Conservation (phyloP, 1,284 basidiomycete genomes). For the Mycosarcoma maydis region DNA sequence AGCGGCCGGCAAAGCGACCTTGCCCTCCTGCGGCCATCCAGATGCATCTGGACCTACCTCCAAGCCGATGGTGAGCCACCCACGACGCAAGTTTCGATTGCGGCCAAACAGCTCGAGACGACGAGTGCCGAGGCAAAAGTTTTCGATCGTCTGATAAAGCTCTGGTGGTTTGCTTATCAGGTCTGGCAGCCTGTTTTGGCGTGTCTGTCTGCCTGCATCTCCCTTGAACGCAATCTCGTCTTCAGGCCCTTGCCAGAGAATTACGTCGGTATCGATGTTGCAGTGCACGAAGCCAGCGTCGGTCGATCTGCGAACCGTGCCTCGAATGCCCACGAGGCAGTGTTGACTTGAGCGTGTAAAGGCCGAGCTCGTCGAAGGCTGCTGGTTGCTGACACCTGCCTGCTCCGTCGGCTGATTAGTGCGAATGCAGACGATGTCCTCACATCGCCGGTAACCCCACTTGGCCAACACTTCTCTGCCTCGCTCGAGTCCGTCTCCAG, state of each 20-base stretch:
- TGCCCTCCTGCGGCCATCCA: conserved; percentile 21
- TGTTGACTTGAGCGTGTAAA: conserved; percentile 72
- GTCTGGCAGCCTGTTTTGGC: conserved; percentile 68
- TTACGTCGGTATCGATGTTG: conserved; percentile 96
- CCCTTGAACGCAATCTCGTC: conserved; percentile 69
- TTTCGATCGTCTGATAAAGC: conserved; percentile 93
- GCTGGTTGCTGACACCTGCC: neutral
- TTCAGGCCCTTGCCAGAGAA: conserved; percentile 83
- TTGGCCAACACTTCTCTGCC: conserved; percentile 88
- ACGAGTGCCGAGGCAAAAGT: conserved; percentile 93
- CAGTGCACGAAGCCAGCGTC: conserved; percentile 97
- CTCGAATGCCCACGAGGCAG: conserved; percentile 97
- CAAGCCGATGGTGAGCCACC: conserved; percentile 87
- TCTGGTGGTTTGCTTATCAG: conserved; percentile 89
- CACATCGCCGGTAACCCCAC: conserved; percentile 95
- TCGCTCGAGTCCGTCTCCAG: conserved; percentile 87
- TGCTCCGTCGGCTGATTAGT: conserved; percentile 75
- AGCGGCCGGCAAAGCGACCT: conserved; percentile 8
- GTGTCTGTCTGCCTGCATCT: neutral
- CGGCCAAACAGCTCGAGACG: conserved; percentile 90
- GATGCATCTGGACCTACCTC: conserved; percentile 56
- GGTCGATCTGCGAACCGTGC: conserved; percentile 90
- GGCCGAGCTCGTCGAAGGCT: conserved; percentile 38
- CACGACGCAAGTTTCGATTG: conserved; percentile 77
- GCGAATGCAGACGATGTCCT: conserved; percentile 97